Conservation (phyloP, 116 monocot species). For the Iris pallida region DNA sequence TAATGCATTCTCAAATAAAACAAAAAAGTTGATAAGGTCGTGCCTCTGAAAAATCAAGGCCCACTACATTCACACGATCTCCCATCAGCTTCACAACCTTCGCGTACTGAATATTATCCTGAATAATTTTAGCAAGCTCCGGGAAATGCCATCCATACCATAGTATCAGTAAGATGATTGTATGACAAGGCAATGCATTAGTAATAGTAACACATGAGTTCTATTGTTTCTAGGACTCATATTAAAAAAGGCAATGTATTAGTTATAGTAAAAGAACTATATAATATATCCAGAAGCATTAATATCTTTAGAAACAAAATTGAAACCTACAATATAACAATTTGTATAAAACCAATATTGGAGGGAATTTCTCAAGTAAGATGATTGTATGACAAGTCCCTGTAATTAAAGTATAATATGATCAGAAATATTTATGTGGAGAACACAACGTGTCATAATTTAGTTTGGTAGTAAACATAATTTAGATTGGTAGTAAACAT, state of each 20-base stretch:
- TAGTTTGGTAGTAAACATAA: constrained; percentile 42
- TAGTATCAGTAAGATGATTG: too few species aligned
- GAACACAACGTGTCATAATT: background rate
- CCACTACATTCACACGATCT: constrained; percentile 47
- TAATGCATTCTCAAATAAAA: background rate
- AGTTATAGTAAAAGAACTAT: too few species aligned
- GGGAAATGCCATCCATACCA: constrained; percentile 97
- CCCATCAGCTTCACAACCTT: constrained; percentile 79
- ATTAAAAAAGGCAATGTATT: too few species aligned
- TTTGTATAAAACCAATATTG: constrained; percentile 96
- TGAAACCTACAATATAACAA: constrained; percentile 72
- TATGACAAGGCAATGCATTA: too few species aligned
- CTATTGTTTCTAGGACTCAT: too few species aligned
- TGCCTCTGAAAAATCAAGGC: constrained; percentile 86
- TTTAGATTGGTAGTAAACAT: too few species aligned
- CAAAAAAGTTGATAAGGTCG: background rate
- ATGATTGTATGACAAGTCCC: constrained; percentile 77
- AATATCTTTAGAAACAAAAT: background rate
- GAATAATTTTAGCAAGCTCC: constrained; percentile 72
- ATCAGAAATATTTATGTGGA: constrained; percentile 3
- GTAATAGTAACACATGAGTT: too few species aligned
- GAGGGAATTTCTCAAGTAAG: constrained; percentile 84
- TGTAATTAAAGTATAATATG: constrained; percentile 7
- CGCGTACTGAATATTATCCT: constrained; percentile 80
- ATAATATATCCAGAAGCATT: background rate